These are phyloP conservation scores for Fusarium nelsonii DNA, from an alignment of 2,329 filamentous ascomycete species.

Conservation along the genomic window DNA sequence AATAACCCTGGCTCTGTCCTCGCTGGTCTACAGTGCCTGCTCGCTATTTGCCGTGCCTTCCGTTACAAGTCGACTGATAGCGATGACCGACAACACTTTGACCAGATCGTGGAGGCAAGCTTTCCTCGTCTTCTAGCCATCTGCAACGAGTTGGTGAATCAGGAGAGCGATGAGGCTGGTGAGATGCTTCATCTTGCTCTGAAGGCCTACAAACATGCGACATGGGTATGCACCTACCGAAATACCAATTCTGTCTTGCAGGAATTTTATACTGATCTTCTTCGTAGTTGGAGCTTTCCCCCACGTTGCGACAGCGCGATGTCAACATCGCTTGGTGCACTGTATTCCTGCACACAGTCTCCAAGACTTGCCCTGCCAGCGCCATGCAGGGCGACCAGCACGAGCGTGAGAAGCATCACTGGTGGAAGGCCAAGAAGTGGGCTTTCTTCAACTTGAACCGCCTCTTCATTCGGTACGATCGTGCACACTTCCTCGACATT, in stretches of 20 bases:
- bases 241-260: not conserved
- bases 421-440: conserved; percentile 99
- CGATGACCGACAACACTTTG: conserved; percentile 83
- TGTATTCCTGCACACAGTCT: conserved; percentile 89
- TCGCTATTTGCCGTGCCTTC: conserved; percentile 96
- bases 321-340: conserved; percentile 96
- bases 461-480: conserved; percentile 84
- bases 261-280: conserved; percentile 45
- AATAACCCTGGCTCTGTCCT: conserved; percentile 90
- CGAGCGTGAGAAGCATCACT: conserved; percentile 93
- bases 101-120: conserved; percentile 90
- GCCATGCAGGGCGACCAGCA: conserved; percentile 86
- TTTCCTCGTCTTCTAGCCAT: conserved; percentile 91
- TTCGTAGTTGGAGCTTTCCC: conserved; percentile 83
- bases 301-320: conserved; percentile 80
- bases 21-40: conserved; percentile 90
- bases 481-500: not conserved
- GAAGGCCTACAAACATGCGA: conserved; percentile 98
- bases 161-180: conserved; percentile 92
- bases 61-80: conserved; percentile 88
- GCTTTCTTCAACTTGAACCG: conserved; percentile 97
- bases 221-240: conserved; percentile 73
- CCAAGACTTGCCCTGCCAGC: conserved; percentile 82
- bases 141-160: conserved; percentile 87
- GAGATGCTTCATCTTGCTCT: conserved; percentile 96